These are phyloP conservation scores for Discostella pseudostelligera DNA, from an alignment of 108 stramenopile genomes.

Conservation along the genomic window DNA sequence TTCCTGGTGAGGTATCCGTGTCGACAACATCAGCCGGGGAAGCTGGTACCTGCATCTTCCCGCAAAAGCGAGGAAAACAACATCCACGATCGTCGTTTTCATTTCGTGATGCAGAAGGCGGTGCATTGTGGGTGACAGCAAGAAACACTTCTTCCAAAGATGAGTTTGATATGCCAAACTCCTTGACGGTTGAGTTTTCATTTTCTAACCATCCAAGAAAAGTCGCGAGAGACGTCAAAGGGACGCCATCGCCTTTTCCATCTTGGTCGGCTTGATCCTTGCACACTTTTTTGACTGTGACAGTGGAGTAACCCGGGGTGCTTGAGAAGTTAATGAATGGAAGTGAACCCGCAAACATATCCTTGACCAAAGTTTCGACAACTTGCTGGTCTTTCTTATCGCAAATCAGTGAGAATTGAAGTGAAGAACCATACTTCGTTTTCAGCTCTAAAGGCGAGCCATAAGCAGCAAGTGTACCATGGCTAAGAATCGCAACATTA, in stretches of 20 bases:
- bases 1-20: neutral
- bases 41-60: conserved; percentile 6
- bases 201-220: conserved; percentile 53
- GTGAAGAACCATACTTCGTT: conserved; percentile 37
- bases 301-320: conserved; percentile 41
- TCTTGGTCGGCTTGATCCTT: conserved; percentile 19
- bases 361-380: conserved; percentile 26
- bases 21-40: neutral
- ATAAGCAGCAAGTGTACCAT: conserved; percentile 59
- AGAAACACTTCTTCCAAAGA: conserved; percentile 65
- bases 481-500: conserved; percentile 81
- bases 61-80: conserved; percentile 14
- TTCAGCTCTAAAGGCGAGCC: conserved; percentile 61
- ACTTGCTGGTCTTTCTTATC: conserved; percentile 35
- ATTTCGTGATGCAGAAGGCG: conserved; percentile 8
- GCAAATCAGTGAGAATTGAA: conserved; percentile 46
- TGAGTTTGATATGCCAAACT: conserved; percentile 63
- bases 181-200: conserved; percentile 37
- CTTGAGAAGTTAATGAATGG: conserved; percentile 27
- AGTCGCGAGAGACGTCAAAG: conserved; percentile 28
- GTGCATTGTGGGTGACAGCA: conserved; percentile 38
- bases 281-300: conserved; percentile 41
- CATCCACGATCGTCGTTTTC: conserved; percentile 14
- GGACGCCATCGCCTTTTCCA: conserved; percentile 40
- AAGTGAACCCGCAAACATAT: conserved; percentile 21